Evolutionary conservation across 169 alveolate genomes (phyloP).

Genomic region (Eimeria zaria): DNA sequence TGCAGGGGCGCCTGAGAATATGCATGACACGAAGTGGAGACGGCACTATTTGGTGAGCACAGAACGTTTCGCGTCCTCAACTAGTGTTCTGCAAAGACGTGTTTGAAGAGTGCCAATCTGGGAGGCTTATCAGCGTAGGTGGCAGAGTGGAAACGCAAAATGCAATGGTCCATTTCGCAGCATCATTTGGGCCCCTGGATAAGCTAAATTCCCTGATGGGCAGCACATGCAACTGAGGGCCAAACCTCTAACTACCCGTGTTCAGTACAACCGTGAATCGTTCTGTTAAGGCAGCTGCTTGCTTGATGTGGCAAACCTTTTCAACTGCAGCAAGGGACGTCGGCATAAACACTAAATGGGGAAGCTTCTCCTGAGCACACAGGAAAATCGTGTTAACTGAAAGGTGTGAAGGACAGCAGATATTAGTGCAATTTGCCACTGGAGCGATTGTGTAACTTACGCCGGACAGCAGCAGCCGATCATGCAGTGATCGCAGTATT

Average conservation of each 20-base stretch:
- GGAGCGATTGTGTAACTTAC: constrained; percentile 22
- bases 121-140: background rate
- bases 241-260: background rate
- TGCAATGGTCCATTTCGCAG: background rate
- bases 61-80: background rate
- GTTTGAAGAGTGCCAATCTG: background rate
- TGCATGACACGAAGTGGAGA: background rate
- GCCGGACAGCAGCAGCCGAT: constrained; percentile 56
- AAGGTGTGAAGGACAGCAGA: background rate
- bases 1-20: constrained; percentile 48
- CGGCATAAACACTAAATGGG: constrained; percentile 79
- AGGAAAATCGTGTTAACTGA: background rate
- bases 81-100: background rate
- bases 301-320: constrained; percentile 3
- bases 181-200: background rate
- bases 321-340: constrained; percentile 81
- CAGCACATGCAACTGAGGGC: background rate
- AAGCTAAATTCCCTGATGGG: background rate
- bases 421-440: background rate
- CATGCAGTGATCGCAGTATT: constrained; percentile 54
- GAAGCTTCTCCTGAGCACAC: constrained; percentile 34
- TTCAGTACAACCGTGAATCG: background rate
- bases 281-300: background rate
- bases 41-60: background rate
- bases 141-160: background rate